These are phyloP conservation scores for Penicillium angulare DNA, from an alignment of 495 filamentous ascomycete species.

Conservation along the genomic window DNA sequence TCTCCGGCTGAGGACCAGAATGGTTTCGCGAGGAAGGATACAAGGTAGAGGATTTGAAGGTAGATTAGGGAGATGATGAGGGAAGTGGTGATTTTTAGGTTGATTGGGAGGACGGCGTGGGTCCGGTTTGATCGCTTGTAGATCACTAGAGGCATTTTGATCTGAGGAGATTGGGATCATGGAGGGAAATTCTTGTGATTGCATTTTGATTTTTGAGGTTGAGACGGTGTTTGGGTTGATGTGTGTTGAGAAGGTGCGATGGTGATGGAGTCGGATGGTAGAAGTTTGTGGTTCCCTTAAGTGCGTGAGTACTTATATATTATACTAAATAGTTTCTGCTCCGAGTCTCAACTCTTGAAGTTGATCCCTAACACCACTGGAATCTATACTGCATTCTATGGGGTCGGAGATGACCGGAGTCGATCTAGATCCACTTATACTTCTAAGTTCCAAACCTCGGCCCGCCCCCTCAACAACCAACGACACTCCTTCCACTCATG, in stretches of 20 bases:
- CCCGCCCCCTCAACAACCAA: slow-evolving; percentile 1
- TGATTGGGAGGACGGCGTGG: slow-evolving; percentile 15
- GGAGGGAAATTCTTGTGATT: background rate
- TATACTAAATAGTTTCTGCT: too few species aligned
- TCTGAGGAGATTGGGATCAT: background rate
- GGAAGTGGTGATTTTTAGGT: slow-evolving; percentile 7
- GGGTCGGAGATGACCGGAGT: background rate
- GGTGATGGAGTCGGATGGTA: background rate
- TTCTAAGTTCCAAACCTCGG: background rate
- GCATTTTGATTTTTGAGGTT: too few species aligned
- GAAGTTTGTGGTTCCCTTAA: too few species aligned
- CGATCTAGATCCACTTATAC: background rate
- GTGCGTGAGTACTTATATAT: too few species aligned
- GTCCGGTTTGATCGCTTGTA: background rate
- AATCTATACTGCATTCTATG: too few species aligned
- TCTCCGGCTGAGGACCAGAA: slow-evolving; percentile 8
- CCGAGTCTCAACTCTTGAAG: too few species aligned
- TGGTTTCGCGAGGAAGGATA: slow-evolving; percentile 17
- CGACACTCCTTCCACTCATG: slow-evolving; percentile 12
- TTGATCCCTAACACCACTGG: too few species aligned
- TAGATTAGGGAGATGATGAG: slow-evolving; percentile 14
- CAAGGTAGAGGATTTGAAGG: slow-evolving; percentile 21
- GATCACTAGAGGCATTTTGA: slow-evolving; percentile 7
- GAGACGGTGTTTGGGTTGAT: too few species aligned
- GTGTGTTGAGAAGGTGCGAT: background rate